These are phyloP conservation scores for Orbilia brochopaga DNA, from an alignment of 2,329 filamentous ascomycete species.

Conservation along the genomic window DNA sequence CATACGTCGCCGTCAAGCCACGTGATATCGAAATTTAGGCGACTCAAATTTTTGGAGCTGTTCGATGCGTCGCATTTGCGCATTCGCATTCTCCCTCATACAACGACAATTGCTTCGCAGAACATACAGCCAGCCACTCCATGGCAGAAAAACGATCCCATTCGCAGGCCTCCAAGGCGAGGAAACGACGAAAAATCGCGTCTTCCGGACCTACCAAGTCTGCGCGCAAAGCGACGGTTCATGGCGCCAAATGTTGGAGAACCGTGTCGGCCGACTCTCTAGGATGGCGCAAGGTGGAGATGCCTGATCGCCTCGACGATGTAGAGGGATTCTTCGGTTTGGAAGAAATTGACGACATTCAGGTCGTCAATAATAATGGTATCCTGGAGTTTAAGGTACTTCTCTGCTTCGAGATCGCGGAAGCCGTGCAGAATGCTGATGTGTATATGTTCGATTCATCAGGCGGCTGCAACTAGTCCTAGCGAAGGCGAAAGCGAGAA, in stretches of 20 bases:
- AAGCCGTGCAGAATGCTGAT: not conserved
- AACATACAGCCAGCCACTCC: not conserved
- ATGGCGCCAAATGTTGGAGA: conserved; percentile 49
- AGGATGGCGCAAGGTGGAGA: conserved; percentile 68
- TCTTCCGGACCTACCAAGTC: conserved; percentile 10
- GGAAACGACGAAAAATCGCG: conserved; percentile 32
- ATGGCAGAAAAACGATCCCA: conserved; percentile 47
- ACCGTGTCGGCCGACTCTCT: conserved; percentile 62
- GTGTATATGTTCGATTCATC: conserved; percentile 18
- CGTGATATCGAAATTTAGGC: conserved; percentile 39
- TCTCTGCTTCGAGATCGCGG: not conserved
- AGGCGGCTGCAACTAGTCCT: conserved; percentile 57
- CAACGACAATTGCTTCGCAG: too few relatives aligned
- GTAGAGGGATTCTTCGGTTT: conserved; percentile 92
- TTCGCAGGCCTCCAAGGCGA: conserved; percentile 34
- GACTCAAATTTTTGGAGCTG: conserved; percentile 26
- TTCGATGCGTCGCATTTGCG: not conserved
- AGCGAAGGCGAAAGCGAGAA: conserved; percentile 55
- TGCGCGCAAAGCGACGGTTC: conserved; percentile 1
- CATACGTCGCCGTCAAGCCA: conserved; percentile 7
- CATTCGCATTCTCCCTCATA: not conserved
- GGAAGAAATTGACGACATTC: conserved; percentile 89
- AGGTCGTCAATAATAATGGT: conserved; percentile 73
- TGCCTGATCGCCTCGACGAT: conserved; percentile 80
- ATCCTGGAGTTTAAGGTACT: conserved; percentile 60